Percentiles rank a stretch among this genome's conserved stretches.
phyloP scores from a whole-genome alignment of 1,284 basidiomycete genomes.

The Puccinia hordei region DNA sequence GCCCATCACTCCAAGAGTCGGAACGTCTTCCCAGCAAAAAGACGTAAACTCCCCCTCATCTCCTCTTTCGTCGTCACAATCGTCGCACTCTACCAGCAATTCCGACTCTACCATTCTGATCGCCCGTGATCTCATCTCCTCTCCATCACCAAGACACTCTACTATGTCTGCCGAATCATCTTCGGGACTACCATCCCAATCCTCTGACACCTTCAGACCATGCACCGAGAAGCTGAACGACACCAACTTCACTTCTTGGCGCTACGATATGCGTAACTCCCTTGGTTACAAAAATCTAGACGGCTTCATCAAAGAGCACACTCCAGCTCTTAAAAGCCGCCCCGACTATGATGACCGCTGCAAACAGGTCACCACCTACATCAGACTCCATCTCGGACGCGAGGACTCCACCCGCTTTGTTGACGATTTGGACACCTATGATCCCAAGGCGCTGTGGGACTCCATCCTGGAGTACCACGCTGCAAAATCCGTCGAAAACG shows the following conservation, averaged over 20 bases:
- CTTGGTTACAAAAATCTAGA: not conserved
- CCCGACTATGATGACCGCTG: not conserved
- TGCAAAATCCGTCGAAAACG: not conserved
- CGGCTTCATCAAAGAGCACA: not conserved
- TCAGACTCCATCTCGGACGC: not conserved
- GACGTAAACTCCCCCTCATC: too few species aligned
- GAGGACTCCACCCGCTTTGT: not conserved
- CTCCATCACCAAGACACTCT: too few species aligned
- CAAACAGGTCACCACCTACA: not conserved
- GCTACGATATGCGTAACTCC: not conserved
- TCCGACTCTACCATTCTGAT: too few species aligned
- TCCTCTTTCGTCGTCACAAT: too few species aligned
- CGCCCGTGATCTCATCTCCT: too few species aligned
- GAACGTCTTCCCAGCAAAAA: too few species aligned
- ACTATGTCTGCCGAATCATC: too few species aligned
- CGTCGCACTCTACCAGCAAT: too few species aligned
- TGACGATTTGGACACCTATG: not conserved
- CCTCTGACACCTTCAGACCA: not conserved
- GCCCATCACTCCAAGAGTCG: not conserved
- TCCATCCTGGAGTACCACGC: not conserved
- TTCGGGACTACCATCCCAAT: too few species aligned
- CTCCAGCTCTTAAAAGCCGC: not conserved
- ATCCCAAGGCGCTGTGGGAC: conserved; percentile 1
- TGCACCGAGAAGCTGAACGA: not conserved
- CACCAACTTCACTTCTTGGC: not conserved